Percentiles rank a stretch among this genome's conserved stretches.
Evolutionary conservation across 345 rosid species (phyloP).

Genomic region (Zanthoxylum bungeanum): DNA sequence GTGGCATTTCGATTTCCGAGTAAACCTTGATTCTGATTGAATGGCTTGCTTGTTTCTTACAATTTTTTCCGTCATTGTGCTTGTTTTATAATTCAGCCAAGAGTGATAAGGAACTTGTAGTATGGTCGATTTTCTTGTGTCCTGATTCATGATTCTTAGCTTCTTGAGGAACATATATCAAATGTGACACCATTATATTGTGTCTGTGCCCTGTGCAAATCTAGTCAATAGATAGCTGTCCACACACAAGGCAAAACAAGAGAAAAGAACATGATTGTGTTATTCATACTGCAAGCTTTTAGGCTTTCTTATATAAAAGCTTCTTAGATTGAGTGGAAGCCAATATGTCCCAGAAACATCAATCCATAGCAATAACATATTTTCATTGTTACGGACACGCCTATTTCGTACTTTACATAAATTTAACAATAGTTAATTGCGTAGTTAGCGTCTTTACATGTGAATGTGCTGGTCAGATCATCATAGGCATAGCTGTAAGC

Average conservation of each 20-base stretch:
- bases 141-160: not conserved
- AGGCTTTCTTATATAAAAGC: not conserved
- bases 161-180: not conserved
- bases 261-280: not conserved
- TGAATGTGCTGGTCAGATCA: slow-evolving; percentile 41
- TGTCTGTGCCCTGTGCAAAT: not conserved
- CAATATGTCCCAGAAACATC: not conserved
- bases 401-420: not conserved
- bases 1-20: not conserved
- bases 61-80: not conserved
- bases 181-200: too few species aligned
- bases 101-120: not conserved
- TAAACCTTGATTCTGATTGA: slow-evolving; percentile 6
- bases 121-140: not conserved
- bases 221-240: not conserved
- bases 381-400: too few species aligned
- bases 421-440: slow-evolving; percentile 35
- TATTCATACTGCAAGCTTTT: not conserved
- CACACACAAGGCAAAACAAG: not conserved
- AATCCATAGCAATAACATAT: too few species aligned
- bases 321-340: not conserved
- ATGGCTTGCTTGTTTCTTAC: not conserved
- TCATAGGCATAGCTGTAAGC: slow-evolving; percentile 54
- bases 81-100: not conserved
- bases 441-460: slow-evolving; percentile 36